Conservation (phyloP, 768 basidiomycete species). For the Termitomyces sp. region DNA sequence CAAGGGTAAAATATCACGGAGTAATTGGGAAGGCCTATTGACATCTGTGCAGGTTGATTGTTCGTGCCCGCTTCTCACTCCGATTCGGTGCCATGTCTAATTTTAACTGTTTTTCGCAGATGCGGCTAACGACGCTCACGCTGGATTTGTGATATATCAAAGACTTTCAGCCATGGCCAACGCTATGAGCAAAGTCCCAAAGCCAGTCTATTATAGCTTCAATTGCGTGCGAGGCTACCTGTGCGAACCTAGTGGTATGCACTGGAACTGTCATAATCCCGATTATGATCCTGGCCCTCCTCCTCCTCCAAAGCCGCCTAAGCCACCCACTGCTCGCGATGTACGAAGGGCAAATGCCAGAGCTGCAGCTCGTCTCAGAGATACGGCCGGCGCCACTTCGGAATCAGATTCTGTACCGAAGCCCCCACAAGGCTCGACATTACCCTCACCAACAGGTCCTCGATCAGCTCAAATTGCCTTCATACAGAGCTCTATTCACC, state of each 20-base stretch:
- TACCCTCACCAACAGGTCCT: neutral
- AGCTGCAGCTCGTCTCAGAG: neutral
- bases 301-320: slow-evolving; percentile 43
- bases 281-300: slow-evolving; percentile 72
- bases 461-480: neutral
- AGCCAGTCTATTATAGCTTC: slow-evolving; percentile 55
- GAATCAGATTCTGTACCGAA: neutral
- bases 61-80: slow-evolving; percentile 33
- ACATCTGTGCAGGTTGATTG: slow-evolving; percentile 53
- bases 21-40: slow-evolving; percentile 67
- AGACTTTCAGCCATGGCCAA: slow-evolving; percentile 44
- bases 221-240: slow-evolving; percentile 47
- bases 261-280: slow-evolving; percentile 63
- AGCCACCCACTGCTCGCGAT: slow-evolving; percentile 19
- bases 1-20: slow-evolving; percentile 62
- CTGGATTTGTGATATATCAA: slow-evolving; percentile 54
- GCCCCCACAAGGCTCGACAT: neutral
- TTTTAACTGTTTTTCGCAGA: slow-evolving; percentile 31
- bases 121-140: slow-evolving; percentile 71
- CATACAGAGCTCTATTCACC: neutral
- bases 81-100: neutral
- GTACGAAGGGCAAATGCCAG: slow-evolving; percentile 6
- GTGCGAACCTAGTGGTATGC: slow-evolving; percentile 39
- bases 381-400: neutral
- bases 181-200: slow-evolving; percentile 31